Base-by-base conservation (phyloP, 768 basidiomycete genomes). In the Serendipita sp. region DNA sequence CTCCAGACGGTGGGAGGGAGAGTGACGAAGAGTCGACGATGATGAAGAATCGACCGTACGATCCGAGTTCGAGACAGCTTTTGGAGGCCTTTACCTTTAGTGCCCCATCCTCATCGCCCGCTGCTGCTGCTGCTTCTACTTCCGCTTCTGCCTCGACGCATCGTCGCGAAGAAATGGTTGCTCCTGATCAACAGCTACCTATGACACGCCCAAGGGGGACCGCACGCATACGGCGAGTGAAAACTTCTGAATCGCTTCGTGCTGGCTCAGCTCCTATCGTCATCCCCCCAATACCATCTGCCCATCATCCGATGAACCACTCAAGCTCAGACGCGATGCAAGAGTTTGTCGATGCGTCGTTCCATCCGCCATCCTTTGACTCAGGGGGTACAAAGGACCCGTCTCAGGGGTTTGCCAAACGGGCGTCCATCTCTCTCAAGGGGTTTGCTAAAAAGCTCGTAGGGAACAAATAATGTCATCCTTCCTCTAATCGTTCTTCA, bases 221-320 rank as follows among this genome's bases (percentile, higher is more conserved):
- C 8, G 30, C 28, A 28, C 56, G 56, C 56, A 60, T 60, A 60
- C 56, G 56, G 37, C 18, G 56, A 38, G 56, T 60, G 56, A 60
- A 18, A 37, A 60, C 56, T 4, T 60, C 56, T n/a, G 56, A 60
- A 60, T 60, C 56, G 28, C 37, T 60, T 32, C 56, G 56, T 60
- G 56, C 56, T n/a, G 56, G 56, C 56, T 60, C 56, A 60, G 56
- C 56, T 37, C 56, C 56, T 38, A 24, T 60, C 18, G 56, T 60
- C 8, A 60, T 60, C 34, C 56, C 56, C 8, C 56, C 56, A 10
- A 35, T 60, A 4, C 56, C 56, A 24, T 60, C 56, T 28, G 30
- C 28, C 10, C 56, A 60, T 18, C 56, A 34, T 18, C 5, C 48
- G 32, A 34, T 3, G 30, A 38, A 60, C 30, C 10, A 60, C 4